Base-by-base conservation (phyloP, 345 rosid genomes). In the Cardamine chenopodiifolia region DNA sequence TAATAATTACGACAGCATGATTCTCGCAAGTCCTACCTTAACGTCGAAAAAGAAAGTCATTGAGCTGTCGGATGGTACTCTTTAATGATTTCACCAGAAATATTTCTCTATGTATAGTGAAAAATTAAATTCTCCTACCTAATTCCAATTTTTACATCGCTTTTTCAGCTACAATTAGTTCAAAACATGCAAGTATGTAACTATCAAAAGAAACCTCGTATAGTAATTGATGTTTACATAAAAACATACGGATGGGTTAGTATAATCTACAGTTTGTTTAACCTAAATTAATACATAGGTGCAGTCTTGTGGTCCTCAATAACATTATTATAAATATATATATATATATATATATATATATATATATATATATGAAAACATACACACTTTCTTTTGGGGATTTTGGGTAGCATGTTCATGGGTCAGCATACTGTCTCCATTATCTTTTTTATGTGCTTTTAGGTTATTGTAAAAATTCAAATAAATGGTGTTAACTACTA, bases 41-140 rank as follows among this genome's bases (percentile, higher is more conserved):
- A 39, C 39, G 80, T 65, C 72, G 72, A 64, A 71, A 77, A 71
- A 77, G 80, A 70, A 77, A 71, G 72, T 57, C 61, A 71, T 57
- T 61, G 77, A 77, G 81, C 81, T 77, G 81, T 71, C 81, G 73
- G 76, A 66, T 77, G 72, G 40, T 65, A 65, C 81, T 66, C 67
- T 77, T 77, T 66, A 71, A 71, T 77, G 72, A 77, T 58, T 71
- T 71, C 81, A 71, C 72, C 77, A 71, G 56, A 65, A 71, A 57
- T n/a, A 58, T 65, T 71, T 65, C 65, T 65, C 48, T 17, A 31
- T 9, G 32, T 32, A 45, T 76, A 54, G 42, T 59, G 8, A 6
- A 68, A 31, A 40, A 0, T 40, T 59, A 17, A 45, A 34, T 57
- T 37, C 61, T 48, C 17, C 17, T 57, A 77, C 61, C 72, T 57